Evolutionary conservation across 495 filamentous ascomycete genomes (phyloP), one percentile per base, ranked within the genome.

Genomic region (Aspergillus ostianus): DNA sequence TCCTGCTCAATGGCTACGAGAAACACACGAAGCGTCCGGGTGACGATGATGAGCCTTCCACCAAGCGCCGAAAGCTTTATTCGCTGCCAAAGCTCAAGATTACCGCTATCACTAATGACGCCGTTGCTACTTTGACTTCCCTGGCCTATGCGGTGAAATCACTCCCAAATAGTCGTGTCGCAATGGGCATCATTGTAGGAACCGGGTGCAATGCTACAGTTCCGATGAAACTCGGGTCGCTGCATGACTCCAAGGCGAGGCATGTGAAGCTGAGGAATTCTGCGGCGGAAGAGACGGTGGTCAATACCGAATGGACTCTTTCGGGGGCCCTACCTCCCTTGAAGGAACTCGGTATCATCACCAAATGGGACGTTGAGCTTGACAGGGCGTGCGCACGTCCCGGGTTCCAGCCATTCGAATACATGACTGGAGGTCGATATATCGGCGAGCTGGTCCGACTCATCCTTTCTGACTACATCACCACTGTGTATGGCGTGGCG

Each of bases 261-360:
- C 65, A 70, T 48, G 71, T 78, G 49, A 69, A 64, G 53, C 56
- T 69, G 27, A 77, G 71, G 66, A 61, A 75, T 29, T 66, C 77
- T 0, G 79, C 63, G 10, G 81, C 80, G 4, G 76, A 84, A 45
- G 78, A 85, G 58, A 88, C 92, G 3, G 83, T 92, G 0, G 82
- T 94, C 47, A 94, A 95, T 73, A 95, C 91, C 2, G 91, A 95
- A 71, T 92, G 88, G 89, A 89, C 87, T 53, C 92, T 95, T 59
- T 85, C 84, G 4, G 91, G 91, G 8, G 84, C 89, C 3, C 81
- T 84, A 10, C 79, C 81, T 17, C 87, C 90, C 3, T 74, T 95
- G 9, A 73, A 77, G 20, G 83, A 85, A 44, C 76, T 87, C 17
- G 76, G 80, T 3, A 75, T 91, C 21, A 82, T 86, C 47, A 92